A percentile compares a stretch with the other conserved stretches of the same genome.
Conservation (phyloP, 2,329 filamentous ascomycete genomes). For the Fusarium sp. region DNA sequence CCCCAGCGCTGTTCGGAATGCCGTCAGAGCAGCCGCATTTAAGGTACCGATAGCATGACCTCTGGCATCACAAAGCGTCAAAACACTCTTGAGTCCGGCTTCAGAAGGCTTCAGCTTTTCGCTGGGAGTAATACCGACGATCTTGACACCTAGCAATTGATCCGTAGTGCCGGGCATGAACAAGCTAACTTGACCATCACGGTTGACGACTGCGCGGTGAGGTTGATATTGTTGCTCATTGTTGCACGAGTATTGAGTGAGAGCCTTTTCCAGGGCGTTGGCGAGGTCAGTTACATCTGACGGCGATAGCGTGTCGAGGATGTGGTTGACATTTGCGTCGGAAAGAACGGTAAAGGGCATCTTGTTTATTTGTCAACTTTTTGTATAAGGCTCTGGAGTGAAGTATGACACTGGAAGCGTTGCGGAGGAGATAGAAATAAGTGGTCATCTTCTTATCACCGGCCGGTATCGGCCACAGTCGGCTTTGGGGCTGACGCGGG, state of each 20-base stretch:
- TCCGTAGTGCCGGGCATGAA: constrained; percentile 75
- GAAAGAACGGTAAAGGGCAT: constrained; percentile 46
- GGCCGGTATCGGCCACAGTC: background rate
- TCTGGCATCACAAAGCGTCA: constrained; percentile 68
- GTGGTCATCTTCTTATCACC: no score
- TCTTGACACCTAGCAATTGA: constrained; percentile 71
- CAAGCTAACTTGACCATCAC: constrained; percentile 71
- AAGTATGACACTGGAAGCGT: background rate
- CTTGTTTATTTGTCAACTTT: background rate
- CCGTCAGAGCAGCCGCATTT: constrained; percentile 75
- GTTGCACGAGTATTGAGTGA: constrained; percentile 66
- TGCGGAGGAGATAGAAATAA: background rate
- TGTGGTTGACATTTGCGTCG: constrained; percentile 39
- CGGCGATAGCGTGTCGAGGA: constrained; percentile 31
- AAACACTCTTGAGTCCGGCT: constrained; percentile 56
- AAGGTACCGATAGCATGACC: constrained; percentile 71
- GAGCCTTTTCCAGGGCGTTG: constrained; percentile 33
- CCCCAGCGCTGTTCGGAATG: constrained; percentile 74
- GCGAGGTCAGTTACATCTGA: constrained; percentile 34
- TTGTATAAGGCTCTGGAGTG: background rate
- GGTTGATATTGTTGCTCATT: constrained; percentile 72
- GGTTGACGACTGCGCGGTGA: constrained; percentile 68
- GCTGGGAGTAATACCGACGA: constrained; percentile 58
- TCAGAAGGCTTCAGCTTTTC: constrained; percentile 10
- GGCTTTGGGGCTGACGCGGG: background rate